Evolutionary conservation across 352 stramenopile genomes (phyloP), one percentile per base, ranked within the genome.

Genomic region (Phytopythium sindhum): DNA sequence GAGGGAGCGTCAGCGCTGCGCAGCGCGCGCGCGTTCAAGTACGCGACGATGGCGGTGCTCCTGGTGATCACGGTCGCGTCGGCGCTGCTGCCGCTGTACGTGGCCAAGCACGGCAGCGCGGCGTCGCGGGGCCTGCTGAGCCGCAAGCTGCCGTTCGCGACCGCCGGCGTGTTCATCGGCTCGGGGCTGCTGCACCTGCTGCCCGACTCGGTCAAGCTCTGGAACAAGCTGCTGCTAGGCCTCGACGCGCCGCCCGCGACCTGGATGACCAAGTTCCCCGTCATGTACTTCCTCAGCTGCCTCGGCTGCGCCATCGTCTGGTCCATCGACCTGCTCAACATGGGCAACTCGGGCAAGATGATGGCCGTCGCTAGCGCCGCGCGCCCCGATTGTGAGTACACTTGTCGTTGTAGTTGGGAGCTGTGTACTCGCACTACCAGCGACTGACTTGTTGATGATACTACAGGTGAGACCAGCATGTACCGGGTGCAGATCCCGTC

Each of bases 281-380:
- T 73, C 41, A 74, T 87, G 56, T 86, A 89, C 57, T 57, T 88
- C n/a, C 78, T 89, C 29, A 73, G 71, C 51, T 62, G 70, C 14
- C 17, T 86, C 42, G 80, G 78, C 45, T 89, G 78, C 62, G 74
- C 79, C 59, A 58, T 89, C 60, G 74, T 89, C 12, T 88, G 80
- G 80, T 74, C 64, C 33, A 75, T 89, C 24, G 80, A 87, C 55
- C 65, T 86, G 28, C 61, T 88, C 29, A 90, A 85, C 61, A 72
- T 90, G 61, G 81, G 78, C 63, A 80, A 85, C 66, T 88, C 78
- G 26, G 77, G 70, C 60, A 84, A 88, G 66, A 77, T 88, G 67
- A 88, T 90, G 75, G 78, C 80, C 1, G 80, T 88, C 54, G 76
- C 78, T 6, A 86, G 72, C 59, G 78, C 78, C 2, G 80, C 80